Evolutionary conservation across 192 early-diverging fungal genomes (phyloP), one percentile per base, ranked within the genome.

Genomic region (Mortierella claussenii): DNA sequence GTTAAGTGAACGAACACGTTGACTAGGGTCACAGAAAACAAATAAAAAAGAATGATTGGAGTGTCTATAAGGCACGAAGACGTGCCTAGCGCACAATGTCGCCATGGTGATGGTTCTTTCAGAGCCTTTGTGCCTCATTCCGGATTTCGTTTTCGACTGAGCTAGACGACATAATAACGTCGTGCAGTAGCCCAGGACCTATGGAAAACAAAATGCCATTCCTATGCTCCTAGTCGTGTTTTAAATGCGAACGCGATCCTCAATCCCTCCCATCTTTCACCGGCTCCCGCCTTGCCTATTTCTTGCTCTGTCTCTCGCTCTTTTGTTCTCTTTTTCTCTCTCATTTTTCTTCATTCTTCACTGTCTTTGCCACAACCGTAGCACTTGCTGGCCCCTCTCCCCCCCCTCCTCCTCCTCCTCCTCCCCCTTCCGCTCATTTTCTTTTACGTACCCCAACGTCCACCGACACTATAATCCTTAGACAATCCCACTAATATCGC

Each of bases 71-170:
- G 8, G 28, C 3, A 8, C 4, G 5, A 31, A 27, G 8, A 11
- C 7, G 46, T 23, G 6, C 37, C 8, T 40, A 13, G 7, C 37
- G 37, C 37, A n/a, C n/a, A n/a, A n/a, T n/a, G n/a, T n/a, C n/a
- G n/a, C n/a, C n/a, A n/a, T n/a, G n/a, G 37, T 40, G 7, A 10
- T 40, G 13, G 13, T 40, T 40, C 13, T 40, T 40, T 40, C 13
- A 13, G 13, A 40, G 54, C 28, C 54, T 15, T 48, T n/a, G 13
- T 7, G 37, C 42, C 55, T 58, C 55, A 58, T 58, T 58, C 55
- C 42, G 55, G 20, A 58, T 58, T 45, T 58, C 55, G 28, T 45
- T 45, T 42, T 58, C 37, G 55, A 58, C 55, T 45, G 55, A 58
- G 40, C 21, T 6, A 20, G 2, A 40, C 20, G 8, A 42, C 40